These are phyloP conservation scores for Colletotrichum camelliae DNA, from an alignment of 2,329 filamentous ascomycete species.

Conservation along the genomic window DNA sequence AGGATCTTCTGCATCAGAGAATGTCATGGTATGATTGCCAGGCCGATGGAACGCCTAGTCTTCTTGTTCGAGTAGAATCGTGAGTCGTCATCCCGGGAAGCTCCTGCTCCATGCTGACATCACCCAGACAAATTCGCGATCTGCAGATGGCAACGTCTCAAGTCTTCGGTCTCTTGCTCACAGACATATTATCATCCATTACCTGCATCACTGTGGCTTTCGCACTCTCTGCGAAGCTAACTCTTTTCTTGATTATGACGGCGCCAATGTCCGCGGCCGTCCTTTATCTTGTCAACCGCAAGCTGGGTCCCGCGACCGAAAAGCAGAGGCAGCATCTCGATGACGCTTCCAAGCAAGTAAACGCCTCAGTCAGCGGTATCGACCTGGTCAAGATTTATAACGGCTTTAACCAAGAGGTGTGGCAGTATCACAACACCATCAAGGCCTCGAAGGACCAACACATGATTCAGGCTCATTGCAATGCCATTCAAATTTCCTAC, in stretches of 20 bases:
- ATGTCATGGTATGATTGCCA: constrained; percentile 83
- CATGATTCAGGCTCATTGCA: constrained; percentile 69
- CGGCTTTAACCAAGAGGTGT: constrained; percentile 71
- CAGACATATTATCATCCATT: constrained; percentile 67
- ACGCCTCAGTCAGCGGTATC: constrained; percentile 67
- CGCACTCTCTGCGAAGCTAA: constrained; percentile 83
- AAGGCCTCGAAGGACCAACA: constrained; percentile 67
- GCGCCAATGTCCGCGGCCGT: constrained; percentile 70
- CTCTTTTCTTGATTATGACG: constrained; percentile 77
- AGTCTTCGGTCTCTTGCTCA: constrained; percentile 73
- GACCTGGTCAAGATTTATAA: constrained; percentile 87
- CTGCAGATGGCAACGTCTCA: constrained; percentile 82
- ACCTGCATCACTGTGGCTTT: constrained; percentile 76
- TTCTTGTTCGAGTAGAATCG: constrained; percentile 77
- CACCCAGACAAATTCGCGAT: constrained; percentile 77
- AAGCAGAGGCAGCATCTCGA: constrained; percentile 72
- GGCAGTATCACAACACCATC: constrained; percentile 66
- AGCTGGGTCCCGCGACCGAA: constrained; percentile 70
- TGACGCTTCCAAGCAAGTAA: constrained; percentile 73
- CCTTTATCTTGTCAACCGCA: constrained; percentile 64
- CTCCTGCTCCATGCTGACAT: constrained; percentile 10
- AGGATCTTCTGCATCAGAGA: constrained; percentile 49
- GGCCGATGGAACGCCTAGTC: constrained; percentile 72
- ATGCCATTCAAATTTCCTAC: constrained; percentile 74
- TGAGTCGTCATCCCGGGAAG: constrained; percentile 44